A percentile compares a stretch with the other conserved stretches of the same genome.
Evolutionary conservation across 176 grass and related monocot species (phyloP).

Genomic region (Alopecurus myosuroides): DNA sequence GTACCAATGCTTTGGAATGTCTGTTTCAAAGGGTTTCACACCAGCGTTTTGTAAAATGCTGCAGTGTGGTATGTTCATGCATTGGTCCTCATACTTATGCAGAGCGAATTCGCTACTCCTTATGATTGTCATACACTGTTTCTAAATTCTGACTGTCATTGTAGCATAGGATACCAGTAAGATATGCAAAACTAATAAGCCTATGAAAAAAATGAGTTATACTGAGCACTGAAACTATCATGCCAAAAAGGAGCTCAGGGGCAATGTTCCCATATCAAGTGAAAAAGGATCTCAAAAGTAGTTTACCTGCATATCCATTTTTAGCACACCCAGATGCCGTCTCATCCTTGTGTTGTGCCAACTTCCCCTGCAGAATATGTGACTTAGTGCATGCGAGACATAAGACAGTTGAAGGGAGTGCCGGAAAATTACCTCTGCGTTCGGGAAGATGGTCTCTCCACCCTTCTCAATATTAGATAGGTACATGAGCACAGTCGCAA

Average conservation of each 20-base stretch:
- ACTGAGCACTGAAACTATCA: background rate
- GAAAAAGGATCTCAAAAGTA: background rate
- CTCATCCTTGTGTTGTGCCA: conserved; percentile 62
- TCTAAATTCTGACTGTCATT: background rate
- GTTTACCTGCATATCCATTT: conserved; percentile 86
- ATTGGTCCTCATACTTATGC: background rate
- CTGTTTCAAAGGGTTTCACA: background rate
- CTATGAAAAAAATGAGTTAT: background rate
- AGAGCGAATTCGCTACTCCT: background rate
- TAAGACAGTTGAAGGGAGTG: background rate
- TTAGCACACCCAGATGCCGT: conserved; percentile 77
- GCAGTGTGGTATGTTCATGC: background rate
- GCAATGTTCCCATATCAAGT: background rate
- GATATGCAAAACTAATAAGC: background rate
- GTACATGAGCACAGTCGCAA: conserved; percentile 91
- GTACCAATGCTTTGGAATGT: background rate
- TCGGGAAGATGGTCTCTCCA: conserved; percentile 83
- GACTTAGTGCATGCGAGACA: background rate
- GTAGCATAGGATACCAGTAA: background rate
- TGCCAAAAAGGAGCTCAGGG: background rate
- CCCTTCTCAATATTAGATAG: conserved; percentile 75
- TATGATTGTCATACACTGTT: background rate
- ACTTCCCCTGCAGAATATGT: conserved; percentile 55
- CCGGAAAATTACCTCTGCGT: conserved; percentile 58
- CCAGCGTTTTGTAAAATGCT: background rate